Conservation (phyloP, 2,329 filamentous ascomycete genomes). For the Shiraia sp. region DNA sequence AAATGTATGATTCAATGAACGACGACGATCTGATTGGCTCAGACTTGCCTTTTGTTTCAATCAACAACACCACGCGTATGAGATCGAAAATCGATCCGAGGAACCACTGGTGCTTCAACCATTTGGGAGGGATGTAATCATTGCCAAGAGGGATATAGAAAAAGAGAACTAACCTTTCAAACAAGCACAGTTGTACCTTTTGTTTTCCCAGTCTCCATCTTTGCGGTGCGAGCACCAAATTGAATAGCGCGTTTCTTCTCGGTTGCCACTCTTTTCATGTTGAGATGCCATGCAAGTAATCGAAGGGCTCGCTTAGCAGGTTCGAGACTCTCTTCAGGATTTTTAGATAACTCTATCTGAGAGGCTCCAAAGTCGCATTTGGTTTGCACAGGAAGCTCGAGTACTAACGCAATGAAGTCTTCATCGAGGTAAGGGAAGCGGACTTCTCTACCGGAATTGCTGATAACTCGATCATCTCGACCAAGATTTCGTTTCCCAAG, state of each 20-base stretch:
- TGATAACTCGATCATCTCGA: constrained; percentile 87
- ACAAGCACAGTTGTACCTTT: constrained; percentile 53
- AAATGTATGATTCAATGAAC: neutral
- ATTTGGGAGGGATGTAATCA: constrained; percentile 37
- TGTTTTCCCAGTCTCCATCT: constrained; percentile 53
- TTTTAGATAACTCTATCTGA: constrained; percentile 21
- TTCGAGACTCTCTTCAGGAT: constrained; percentile 57
- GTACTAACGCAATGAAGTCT: constrained; percentile 77
- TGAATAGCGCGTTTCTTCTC: constrained; percentile 89
- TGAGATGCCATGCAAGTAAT: constrained; percentile 73
- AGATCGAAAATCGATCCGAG: constrained; percentile 12
- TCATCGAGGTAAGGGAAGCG: constrained; percentile 93
- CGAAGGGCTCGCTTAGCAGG: constrained; percentile 81
- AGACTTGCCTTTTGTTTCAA: constrained; percentile 40
- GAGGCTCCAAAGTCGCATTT: constrained; percentile 81
- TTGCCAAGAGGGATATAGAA: constrained; percentile 13
- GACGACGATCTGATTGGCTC: constrained; percentile 16
- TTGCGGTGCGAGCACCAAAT: constrained; percentile 48
- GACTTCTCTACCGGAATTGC: constrained; percentile 85
- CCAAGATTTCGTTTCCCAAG: constrained; percentile 94
- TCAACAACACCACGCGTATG: constrained; percentile 27
- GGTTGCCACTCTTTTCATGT: constrained; percentile 70
- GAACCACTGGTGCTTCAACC: constrained; percentile 28
- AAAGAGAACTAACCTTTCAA: constrained; percentile 20
- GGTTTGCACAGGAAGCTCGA: constrained; percentile 73